Base-by-base conservation (phyloP, 2,329 filamentous ascomycete species). In the Reticulascus tulasneorum region DNA sequence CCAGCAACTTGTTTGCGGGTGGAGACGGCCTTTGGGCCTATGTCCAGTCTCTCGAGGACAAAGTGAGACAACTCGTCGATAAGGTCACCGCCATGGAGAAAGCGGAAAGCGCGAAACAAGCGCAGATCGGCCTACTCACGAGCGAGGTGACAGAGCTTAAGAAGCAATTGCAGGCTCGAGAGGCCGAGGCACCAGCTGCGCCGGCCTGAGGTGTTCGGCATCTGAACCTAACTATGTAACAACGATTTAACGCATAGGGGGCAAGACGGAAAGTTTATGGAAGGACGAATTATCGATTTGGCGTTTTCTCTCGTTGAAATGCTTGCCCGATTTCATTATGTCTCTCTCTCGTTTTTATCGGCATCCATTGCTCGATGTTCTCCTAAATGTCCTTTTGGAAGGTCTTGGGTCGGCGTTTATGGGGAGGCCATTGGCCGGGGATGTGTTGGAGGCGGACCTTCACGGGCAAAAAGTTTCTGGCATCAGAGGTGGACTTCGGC, bases 21-120 rank as follows among this genome's bases (percentile, higher is more conserved):
- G 76, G 79, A 33, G 69, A 78, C 44, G 80, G 79, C 26, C 65
- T 90, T 8, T 88, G 82, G 82, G 64, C 71, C 5, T 88, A 88
- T 50, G 76, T 90, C 22, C 79, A 86, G 38, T 73, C 71, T 13
- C 66, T 91, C 32, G 85, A 91, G 52, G 74, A 78, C 10, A 66
- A 65, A 46, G 55, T 75, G n/a, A 67, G 68, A 37, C 56, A 62
- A 10, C 50, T 75, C 16, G 62, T 58, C 23, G 69, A 73, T 13
- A 56, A 60, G 34, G 53, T 54, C 24, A 33, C 45, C 24, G 49
- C 49, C 6, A 59, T 74, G 52, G 67, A 71, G 45, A 53, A 58
- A 16, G 45, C 51, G 31, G 66, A 66, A 38, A 55, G 54, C 21
- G 51, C 50, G 17, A 60, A 59, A 35, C 61, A 66, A 29, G 54